Conservation (phyloP, 371 early-diverging fungal species). For the Nematocida parisii region DNA sequence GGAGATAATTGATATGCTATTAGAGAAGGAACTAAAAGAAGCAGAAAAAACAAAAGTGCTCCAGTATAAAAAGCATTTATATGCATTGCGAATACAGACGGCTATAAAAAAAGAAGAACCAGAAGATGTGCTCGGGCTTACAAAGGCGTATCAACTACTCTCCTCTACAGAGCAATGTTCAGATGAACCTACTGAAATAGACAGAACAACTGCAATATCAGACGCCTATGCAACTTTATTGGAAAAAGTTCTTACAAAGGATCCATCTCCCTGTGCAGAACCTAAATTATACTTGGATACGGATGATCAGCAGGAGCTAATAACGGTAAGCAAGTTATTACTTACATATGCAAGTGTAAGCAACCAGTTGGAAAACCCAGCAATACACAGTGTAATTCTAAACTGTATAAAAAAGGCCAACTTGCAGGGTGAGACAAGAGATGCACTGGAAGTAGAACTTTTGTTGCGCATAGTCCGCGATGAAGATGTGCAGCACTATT, state of each 20-base stretch:
- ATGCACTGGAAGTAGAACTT: conserved; percentile 26
- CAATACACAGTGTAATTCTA: conserved; percentile 13
- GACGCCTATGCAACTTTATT: background rate
- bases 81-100: conserved; percentile 5
- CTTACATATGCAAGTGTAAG: background rate
- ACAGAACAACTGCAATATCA: background rate
- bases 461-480: conserved; percentile 22
- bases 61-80: conserved; percentile 38
- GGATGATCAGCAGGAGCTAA: conserved; percentile 30
- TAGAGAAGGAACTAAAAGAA: background rate
- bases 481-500: conserved; percentile 26
- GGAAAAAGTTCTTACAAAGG: background rate
- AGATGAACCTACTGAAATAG: background rate
- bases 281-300: background rate
- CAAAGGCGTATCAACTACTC: background rate
- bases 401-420: conserved; percentile 28
- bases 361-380: conserved; percentile 13
- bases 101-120: conserved; percentile 30
- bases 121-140: background rate
- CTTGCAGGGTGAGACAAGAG: conserved; percentile 25
- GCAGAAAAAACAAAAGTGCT: background rate
- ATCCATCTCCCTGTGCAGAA: background rate
- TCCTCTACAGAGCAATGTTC: background rate
- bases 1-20: conserved; percentile 12
- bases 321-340: conserved; percentile 8